These are phyloP conservation scores for Dorcoceras hygrometricum DNA, from an alignment of 257 asterid genomes.

Conservation along the genomic window DNA sequence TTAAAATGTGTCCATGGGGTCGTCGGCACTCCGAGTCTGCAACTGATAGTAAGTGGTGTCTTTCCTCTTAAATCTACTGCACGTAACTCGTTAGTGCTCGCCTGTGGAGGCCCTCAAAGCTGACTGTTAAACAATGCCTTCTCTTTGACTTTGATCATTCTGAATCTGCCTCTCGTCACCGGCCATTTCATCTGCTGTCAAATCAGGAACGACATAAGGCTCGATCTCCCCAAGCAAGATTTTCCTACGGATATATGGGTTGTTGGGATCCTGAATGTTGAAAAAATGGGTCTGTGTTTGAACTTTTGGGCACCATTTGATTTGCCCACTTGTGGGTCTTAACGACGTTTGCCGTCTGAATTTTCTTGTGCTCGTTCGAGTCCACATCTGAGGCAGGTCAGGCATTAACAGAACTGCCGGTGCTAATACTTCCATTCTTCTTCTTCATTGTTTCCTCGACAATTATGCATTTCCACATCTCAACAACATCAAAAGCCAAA, in stretches of 20 bases:
- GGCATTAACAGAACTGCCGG: background rate
- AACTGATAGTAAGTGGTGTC: slow-evolving; percentile 50
- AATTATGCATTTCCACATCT: slow-evolving; percentile 72
- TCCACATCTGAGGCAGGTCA: no score
- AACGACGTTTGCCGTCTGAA: no score
- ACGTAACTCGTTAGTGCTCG: slow-evolving; percentile 43
- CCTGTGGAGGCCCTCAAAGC: slow-evolving; percentile 33
- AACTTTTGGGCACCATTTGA: slow-evolving; percentile 40
- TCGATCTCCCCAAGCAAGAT: slow-evolving; percentile 40
- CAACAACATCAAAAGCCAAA: slow-evolving; percentile 77
- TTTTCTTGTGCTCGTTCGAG: no score
- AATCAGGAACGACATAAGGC: slow-evolving; percentile 30
- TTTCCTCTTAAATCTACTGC: slow-evolving; percentile 43
- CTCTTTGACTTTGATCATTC: slow-evolving; percentile 44
- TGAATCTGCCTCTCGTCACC: slow-evolving; percentile 43
- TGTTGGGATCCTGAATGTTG: slow-evolving; percentile 46
- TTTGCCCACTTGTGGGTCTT: slow-evolving; percentile 35
- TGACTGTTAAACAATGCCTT: slow-evolving; percentile 48
- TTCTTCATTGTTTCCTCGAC: slow-evolving; percentile 63
- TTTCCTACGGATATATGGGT: slow-evolving; percentile 53
- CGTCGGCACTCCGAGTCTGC: slow-evolving; percentile 61
- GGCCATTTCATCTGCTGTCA: slow-evolving; percentile 51
- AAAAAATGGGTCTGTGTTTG: slow-evolving; percentile 46
- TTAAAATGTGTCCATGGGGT: slow-evolving; percentile 55
- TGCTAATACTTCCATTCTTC: slow-evolving; percentile 33